Evolutionary conservation across 345 rosid genomes (phyloP), one percentile per base, ranked within the genome.

Genomic region (Boechera retrofracta): DNA sequence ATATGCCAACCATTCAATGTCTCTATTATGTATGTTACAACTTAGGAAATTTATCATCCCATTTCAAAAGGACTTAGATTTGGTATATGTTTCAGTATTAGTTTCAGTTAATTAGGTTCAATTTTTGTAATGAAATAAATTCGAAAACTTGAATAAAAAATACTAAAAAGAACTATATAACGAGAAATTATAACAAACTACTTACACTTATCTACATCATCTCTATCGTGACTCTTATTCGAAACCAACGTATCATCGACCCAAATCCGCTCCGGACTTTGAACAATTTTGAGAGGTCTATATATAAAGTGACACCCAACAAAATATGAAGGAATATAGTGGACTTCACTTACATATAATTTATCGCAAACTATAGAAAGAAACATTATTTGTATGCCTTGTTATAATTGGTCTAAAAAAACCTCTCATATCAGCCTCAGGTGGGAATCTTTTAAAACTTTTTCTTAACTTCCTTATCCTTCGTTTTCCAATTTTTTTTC

Each of bases 341-440:
- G 44, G 21, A 70, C 16, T 44, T 60, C 44, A 60, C 36, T 16
- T 32, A 57, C 38, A 56, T 15, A 8, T 56, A 7, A 36, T 31
- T 32, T 5, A 67, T 26, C 56, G 13, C 28, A 53, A 74, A 44
- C 71, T 65, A 38, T 74, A 56, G 39, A 47, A 74, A 54, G 35
- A 64, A 39, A 2, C 53, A 16, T 11, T 62, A 28, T 18, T 31
- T 41, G 26, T 66, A 68, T 69, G 56, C 56, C 11, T 38, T 76
- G 21, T 68, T 58, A 18, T 59, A 51, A 76, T 41, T 61, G 64
- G 15, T 69, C 38, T 41, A 52, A 53, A 76, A 21, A 12, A 61
- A 61, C 56, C 58, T 51, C 65, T 62, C 51, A 69, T 60, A 58
- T 76, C 51, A 69, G 29, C 55, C 44, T 61, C 75, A 69, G 69